Evolutionary conservation across 768 basidiomycete genomes (phyloP).

Genomic region (Pleurotus tuber-regium): DNA sequence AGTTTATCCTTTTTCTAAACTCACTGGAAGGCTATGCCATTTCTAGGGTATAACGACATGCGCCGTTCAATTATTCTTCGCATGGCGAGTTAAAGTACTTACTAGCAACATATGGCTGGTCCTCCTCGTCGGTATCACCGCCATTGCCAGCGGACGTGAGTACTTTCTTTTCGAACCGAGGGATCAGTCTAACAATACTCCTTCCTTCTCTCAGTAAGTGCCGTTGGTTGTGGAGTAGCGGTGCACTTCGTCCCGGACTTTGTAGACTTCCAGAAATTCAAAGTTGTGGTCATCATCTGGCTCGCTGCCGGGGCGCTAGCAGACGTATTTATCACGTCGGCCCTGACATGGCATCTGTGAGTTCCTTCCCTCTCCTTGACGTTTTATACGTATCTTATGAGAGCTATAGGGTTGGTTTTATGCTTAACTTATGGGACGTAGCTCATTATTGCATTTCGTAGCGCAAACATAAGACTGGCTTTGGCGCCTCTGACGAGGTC

Average conservation of each 20-base stretch:
- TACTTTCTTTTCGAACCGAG: neutral
- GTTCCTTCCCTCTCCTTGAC: neutral
- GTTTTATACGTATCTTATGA: neutral
- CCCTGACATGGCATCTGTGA: conserved; percentile 43
- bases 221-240: conserved; percentile 25
- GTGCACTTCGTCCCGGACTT: conserved; percentile 22
- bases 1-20: neutral
- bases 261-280: conserved; percentile 25
- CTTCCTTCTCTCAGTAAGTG: conserved; percentile 23
- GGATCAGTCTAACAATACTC: neutral
- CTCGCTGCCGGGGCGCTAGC: conserved; percentile 36
- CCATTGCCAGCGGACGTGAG: conserved; percentile 22
- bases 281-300: conserved; percentile 35
- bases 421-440: neutral
- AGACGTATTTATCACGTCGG: conserved; percentile 39
- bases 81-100: conserved; percentile 31
- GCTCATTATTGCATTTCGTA: conserved; percentile 12
- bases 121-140: conserved; percentile 14
- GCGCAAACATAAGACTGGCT: conserved; percentile 40
- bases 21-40: no score
- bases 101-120: conserved; percentile 21
- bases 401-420: neutral
- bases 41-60: conserved; percentile 41
- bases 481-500: conserved; percentile 35
- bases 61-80: conserved; percentile 46